Percentiles rank a stretch among this genome's conserved stretches.
Evolutionary conservation across 768 basidiomycete genomes (phyloP).

Genomic region (Leucosporidium yakuticum): DNA sequence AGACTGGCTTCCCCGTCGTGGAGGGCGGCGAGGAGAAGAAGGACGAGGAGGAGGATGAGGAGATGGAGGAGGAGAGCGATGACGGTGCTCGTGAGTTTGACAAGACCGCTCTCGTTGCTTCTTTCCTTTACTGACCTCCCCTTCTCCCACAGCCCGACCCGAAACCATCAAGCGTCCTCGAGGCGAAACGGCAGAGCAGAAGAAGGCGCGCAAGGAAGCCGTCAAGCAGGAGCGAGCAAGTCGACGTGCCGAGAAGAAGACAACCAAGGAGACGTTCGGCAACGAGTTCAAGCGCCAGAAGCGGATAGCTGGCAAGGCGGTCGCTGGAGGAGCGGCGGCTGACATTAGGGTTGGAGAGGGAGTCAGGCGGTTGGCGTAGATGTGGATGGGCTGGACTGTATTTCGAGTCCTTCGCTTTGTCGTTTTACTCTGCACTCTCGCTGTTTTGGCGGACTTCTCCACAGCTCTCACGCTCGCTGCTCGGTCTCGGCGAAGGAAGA

Average conservation of each 20-base stretch:
- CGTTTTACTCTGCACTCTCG: too few species aligned
- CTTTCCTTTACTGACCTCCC: neutral
- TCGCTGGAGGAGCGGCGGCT: conserved; percentile 34
- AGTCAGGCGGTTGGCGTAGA: conserved; percentile 23
- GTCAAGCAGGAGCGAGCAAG: conserved; percentile 48
- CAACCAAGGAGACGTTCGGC: conserved; percentile 46
- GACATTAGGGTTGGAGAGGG: conserved; percentile 30
- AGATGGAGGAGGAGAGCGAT: conserved; percentile 43
- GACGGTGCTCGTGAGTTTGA: conserved; percentile 37
- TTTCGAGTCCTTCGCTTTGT: too few species aligned
- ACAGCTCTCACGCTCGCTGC: too few species aligned
- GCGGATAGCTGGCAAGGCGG: conserved; percentile 20
- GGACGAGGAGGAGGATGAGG: conserved; percentile 35
- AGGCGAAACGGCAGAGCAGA: conserved; percentile 57
- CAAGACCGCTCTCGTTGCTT: neutral
- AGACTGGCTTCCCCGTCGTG: conserved; percentile 67
- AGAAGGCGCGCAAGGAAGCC: conserved; percentile 47
- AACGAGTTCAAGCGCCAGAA: conserved; percentile 46
- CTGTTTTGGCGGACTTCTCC: too few species aligned
- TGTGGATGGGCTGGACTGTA: too few species aligned
- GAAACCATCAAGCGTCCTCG: conserved; percentile 64
- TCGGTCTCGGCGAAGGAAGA: too few species aligned
- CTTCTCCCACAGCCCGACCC: conserved; percentile 37
- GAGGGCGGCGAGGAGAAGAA: conserved; percentile 39
- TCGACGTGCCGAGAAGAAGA: conserved; percentile 48